Conservation (phyloP, 148 eudicot species). For the Arctostaphylos glauca region DNA sequence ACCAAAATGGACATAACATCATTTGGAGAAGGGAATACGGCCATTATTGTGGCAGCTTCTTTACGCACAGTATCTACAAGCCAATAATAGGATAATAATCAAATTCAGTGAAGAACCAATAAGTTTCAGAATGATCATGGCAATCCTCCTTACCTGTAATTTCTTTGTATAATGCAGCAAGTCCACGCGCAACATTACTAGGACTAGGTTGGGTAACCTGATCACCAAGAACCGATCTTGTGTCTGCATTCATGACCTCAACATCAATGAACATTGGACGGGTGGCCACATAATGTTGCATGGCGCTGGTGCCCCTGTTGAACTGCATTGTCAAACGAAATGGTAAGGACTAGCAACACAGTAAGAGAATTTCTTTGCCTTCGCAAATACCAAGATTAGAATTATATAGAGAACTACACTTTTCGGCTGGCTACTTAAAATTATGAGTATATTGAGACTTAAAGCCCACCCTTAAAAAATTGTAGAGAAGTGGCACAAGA, state of each 20-base stretch:
- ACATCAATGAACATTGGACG: slow-evolving; percentile 98
- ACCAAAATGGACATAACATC: slow-evolving; percentile 99
- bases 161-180: slow-evolving; percentile 81
- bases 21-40: slow-evolving; percentile 97
- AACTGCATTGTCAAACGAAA: slow-evolving; percentile 52
- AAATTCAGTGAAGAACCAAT: slow-evolving; percentile 7
- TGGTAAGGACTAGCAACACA: not conserved
- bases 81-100: slow-evolving; percentile 16
- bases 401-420: not conserved
- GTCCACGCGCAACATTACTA: slow-evolving; percentile 89
- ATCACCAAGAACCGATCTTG: slow-evolving; percentile 87
- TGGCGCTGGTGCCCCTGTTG: slow-evolving; percentile 97
- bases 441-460: not conserved
- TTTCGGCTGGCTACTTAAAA: not conserved
- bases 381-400: not conserved
- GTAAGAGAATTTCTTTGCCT: not conserved
- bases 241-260: slow-evolving; percentile 95
- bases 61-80: slow-evolving; percentile 88
- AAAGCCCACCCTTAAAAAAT: not conserved
- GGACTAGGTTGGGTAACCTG: slow-evolving; percentile 83
- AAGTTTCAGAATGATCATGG: slow-evolving; percentile 14
- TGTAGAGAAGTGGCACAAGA: slow-evolving; percentile 11
- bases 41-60: slow-evolving; percentile 95
- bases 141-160: slow-evolving; percentile 63
- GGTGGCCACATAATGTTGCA: slow-evolving; percentile 98